phyloP scores from a whole-genome alignment of 371 early-diverging fungal species.

The Dinochytrium kinnereticum region DNA sequence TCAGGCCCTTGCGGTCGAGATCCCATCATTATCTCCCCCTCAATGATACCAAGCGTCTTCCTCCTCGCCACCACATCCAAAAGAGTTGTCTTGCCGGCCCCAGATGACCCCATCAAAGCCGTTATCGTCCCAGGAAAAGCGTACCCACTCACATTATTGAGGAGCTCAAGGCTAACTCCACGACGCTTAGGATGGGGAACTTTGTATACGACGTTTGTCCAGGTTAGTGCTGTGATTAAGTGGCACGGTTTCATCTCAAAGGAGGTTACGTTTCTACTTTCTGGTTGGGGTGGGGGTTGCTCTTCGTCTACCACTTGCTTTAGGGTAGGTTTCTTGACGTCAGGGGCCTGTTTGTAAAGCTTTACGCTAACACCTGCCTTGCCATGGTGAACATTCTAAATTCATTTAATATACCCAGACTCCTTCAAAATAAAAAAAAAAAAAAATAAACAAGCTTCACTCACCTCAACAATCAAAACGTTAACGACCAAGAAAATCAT shows the following conservation, averaged over 20 bases:
- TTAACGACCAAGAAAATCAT: conserved; percentile 10
- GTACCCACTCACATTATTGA: conserved; percentile 34
- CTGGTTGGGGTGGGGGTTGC: neutral
- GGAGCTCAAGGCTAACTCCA: conserved; percentile 14
- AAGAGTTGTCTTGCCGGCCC: conserved; percentile 52
- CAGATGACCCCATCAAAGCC: conserved; percentile 44
- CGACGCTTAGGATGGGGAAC: conserved; percentile 32
- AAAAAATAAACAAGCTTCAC: neutral
- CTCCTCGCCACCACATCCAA: conserved; percentile 76
- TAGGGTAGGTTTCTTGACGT: no score
- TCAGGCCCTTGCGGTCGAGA: conserved; percentile 36
- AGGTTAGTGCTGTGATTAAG: conserved; percentile 7
- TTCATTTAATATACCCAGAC: neutral
- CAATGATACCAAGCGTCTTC: conserved; percentile 75
- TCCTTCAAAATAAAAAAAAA: neutral
- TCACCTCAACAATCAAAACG: conserved; percentile 20
- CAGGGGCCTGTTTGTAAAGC: conserved; percentile 25
- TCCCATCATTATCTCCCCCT: conserved; percentile 62
- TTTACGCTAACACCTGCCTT: conserved; percentile 28
- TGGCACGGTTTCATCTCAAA: neutral
- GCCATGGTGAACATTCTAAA: conserved; percentile 24
- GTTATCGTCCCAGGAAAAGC: conserved; percentile 41
- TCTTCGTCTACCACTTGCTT: no score
- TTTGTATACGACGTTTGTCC: conserved; percentile 24
- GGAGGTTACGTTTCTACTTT: no score